Base-by-base conservation (phyloP, 495 filamentous ascomycete species). In the Podospora comata region DNA sequence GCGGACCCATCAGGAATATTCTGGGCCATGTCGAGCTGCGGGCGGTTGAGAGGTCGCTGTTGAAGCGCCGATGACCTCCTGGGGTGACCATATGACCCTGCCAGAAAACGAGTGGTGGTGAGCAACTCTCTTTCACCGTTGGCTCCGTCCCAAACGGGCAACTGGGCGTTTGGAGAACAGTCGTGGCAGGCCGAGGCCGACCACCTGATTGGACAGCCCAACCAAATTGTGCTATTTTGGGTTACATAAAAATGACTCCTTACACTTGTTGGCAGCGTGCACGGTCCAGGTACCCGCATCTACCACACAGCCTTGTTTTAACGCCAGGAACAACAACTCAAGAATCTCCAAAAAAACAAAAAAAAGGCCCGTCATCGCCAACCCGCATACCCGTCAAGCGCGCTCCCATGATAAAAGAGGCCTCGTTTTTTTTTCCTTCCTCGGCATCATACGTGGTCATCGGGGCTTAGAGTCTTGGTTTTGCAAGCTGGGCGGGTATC, bases 131-230 rank as follows among this genome's bases (percentile, higher is more conserved):
- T 61, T 26, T 18, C 5, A 48, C 39, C 39, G 39, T 48, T 48
- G 39, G 39, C 39, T 11, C 23, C 23, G 23, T 16, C 39, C 39
- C 39, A 13, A 13, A 13, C 2, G 39, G 39, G 39, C 39, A 48
- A 48, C 23, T 58, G 55, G 62, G 58, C 55, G 72, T 74, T 64
- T 75, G 61, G 68, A 65, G 63, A 65, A 44, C 18, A 39, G 64
- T 59, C 67, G 66, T 34, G 16, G 55, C n/a, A 53, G 65, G 60
- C 65, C 32, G 55, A 4, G 56, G 15, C 62, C 59, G 44, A 53
- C 53, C 26, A 19, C 16, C 44, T 77, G 71, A 76, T 77, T 77
- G 75, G 75, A 58, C 62, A 11, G 28, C 19, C 23, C 48, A 30
- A 26, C 5, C 13, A 19, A 30, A 53, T 7, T 7, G 23, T 73